Percentiles rank a stretch among this genome's conserved stretches.
Conservation (phyloP, 78 protist species). For the Speleostelium caveatum region DNA sequence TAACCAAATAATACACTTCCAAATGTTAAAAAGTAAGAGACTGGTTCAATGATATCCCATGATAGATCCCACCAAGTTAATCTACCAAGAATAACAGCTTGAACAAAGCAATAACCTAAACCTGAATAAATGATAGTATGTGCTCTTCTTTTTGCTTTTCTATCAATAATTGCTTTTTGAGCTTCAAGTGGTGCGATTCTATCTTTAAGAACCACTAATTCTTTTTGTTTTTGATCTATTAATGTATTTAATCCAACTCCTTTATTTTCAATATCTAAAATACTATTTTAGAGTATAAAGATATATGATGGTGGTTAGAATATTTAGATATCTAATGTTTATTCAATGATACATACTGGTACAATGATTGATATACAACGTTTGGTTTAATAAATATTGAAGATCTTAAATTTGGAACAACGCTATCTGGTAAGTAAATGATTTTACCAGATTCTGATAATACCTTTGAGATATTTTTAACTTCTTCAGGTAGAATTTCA, state of each 20-base stretch:
- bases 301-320: not conserved
- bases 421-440: constrained; percentile 24
- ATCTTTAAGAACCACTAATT: not conserved
- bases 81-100: constrained; percentile 58
- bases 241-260: constrained; percentile 57
- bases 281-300: not conserved
- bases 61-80: constrained; percentile 71
- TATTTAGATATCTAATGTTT: too few species aligned
- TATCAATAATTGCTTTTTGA: constrained; percentile 30
- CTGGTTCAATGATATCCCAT: constrained; percentile 77
- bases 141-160: constrained; percentile 38
- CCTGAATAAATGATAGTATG: constrained; percentile 39
- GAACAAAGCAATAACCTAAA: constrained; percentile 60
- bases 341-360: constrained; percentile 45
- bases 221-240: constrained; percentile 33
- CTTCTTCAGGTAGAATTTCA: constrained; percentile 38
- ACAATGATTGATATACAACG: constrained; percentile 63
- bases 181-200: constrained; percentile 9
- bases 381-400: constrained; percentile 52
- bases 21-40: constrained; percentile 67
- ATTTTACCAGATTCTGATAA: constrained; percentile 47
- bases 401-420: not conserved
- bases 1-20: constrained; percentile 63
- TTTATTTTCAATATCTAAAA: constrained; percentile 76
- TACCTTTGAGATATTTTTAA: constrained; percentile 13